These are phyloP conservation scores for Spiromastix sp. DNA, from an alignment of 2,329 filamentous ascomycete genomes.

Conservation along the genomic window DNA sequence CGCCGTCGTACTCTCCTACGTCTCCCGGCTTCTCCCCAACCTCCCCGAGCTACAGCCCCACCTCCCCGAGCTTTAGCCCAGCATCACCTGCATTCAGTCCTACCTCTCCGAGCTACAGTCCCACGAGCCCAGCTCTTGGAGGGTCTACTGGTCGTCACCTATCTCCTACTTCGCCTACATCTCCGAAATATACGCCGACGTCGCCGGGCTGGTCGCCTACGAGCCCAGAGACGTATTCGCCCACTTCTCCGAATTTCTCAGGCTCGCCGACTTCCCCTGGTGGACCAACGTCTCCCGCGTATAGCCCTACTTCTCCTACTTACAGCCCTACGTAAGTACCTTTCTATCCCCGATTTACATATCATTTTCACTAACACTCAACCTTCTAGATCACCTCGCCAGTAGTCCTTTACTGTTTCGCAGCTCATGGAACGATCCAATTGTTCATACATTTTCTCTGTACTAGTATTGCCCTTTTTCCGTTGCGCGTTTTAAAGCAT, in stretches of 20 bases:
- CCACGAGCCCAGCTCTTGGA: constrained; percentile 40
- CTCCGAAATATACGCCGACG: constrained; percentile 46
- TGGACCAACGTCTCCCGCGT: constrained; percentile 31
- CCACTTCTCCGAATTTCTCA: constrained; percentile 39
- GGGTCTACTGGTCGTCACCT: constrained; percentile 29
- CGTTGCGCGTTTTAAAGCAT: constrained; percentile 20
- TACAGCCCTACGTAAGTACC: constrained; percentile 33
- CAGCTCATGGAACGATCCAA: constrained; percentile 1
- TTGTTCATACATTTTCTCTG: constrained; percentile 21
- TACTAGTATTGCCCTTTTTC: constrained; percentile 25
- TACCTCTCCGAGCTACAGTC: constrained; percentile 49
- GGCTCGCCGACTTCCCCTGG: constrained; percentile 34
- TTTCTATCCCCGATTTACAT: background rate
- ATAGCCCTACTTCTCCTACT: constrained; percentile 35
- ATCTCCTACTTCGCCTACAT: constrained; percentile 38
- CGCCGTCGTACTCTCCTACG: constrained; percentile 42
- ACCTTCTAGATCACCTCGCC: constrained; percentile 28
- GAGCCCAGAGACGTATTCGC: constrained; percentile 40
- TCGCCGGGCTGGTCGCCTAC: constrained; percentile 42
- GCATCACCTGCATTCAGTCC: constrained; percentile 44
- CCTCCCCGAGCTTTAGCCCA: constrained; percentile 46
- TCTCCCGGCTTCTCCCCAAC: constrained; percentile 49
- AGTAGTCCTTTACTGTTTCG: constrained; percentile 18
- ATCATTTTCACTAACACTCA: background rate
- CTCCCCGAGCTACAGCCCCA: constrained; percentile 51